Evolutionary conservation across 75 land plant genomes (phyloP).

Genomic region (Pseudotsuga menziesii): DNA sequence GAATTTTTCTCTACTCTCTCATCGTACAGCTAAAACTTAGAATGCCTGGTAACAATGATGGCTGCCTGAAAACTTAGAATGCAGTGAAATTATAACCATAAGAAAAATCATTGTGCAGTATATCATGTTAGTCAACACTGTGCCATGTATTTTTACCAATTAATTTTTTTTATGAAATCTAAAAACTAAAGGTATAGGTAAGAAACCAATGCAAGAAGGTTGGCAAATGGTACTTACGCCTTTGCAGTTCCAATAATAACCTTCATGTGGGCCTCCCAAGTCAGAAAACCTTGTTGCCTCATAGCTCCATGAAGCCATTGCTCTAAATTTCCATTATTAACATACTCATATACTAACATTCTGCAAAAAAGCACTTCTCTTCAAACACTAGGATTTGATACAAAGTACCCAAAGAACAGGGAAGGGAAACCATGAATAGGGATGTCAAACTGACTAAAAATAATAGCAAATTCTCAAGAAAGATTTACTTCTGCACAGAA

Average conservation of each 20-base stretch:
- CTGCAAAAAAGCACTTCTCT: conserved; percentile 16
- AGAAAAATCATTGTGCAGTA: background rate
- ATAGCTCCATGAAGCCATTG: conserved; percentile 79
- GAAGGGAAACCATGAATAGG: background rate
- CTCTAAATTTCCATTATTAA: conserved; percentile 70
- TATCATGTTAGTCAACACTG: background rate
- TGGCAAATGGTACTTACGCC: conserved; percentile 39
- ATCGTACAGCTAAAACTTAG: no score
- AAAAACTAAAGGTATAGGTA: no score
- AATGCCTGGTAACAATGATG: no score
- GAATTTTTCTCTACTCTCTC: no score
- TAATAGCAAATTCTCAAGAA: background rate
- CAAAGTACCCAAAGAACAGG: background rate
- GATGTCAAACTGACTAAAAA: background rate
- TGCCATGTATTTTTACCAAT: background rate
- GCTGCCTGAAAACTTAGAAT: background rate
- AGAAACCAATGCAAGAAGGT: background rate
- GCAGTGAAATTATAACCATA: background rate
- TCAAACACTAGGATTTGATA: background rate
- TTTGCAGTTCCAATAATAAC: conserved; percentile 71
- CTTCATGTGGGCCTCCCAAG: conserved; percentile 78
- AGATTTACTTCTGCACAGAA: background rate
- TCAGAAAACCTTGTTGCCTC: conserved; percentile 38
- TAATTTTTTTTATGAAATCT: background rate
- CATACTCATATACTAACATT: conserved; percentile 70